Evolutionary conservation across 2,329 filamentous ascomycete genomes (phyloP), one percentile per base, ranked within the genome.

Genomic region (Colletotrichum abscissum): DNA sequence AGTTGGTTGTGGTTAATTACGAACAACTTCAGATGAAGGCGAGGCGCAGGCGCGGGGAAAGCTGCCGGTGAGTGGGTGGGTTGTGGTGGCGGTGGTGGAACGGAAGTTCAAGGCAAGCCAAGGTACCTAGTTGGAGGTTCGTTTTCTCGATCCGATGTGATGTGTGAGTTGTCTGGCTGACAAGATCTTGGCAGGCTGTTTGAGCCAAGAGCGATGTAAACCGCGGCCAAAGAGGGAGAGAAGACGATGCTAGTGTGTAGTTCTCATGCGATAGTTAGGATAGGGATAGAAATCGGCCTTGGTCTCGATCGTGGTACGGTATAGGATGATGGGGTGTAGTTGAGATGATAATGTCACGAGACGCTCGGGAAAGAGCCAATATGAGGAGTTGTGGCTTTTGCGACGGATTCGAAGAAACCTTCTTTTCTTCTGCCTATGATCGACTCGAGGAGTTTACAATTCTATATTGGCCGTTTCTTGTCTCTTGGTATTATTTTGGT

Each of bases 311-410:
- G 42, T 33, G 35, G 5, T 35, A 35, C 12, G 11, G 42, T 5
- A 52, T 38, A 14, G 26, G 33, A 46, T 67, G 58, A 35, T n/a
- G 19, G n/a, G 6, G 38, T 19, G 38, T 16, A 42, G 38, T 42
- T 42, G 38, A 42, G 38, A 42, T 42, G 38, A 42, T 1, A 42
- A 42, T 42, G 38, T 42, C 38, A 42, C 38, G 14, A 12, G 49
- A 8, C 42, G 30, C 11, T 30, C 33, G 35, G 19, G 19, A 42
- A 28, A 28, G 14, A 63, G 55, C 70, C 46, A 73, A 73, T 66
- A 26, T 22, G 58, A 72, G 58, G 59, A 69, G 58, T 42, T 42
- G 60, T 26, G 70, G 26, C 46, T 73, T 55, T 24, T 70, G 38
- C 24, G 26, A 65, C 67, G 22, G 16, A 30, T 35, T 42, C 24